Conservation (phyloP, 2,329 filamentous ascomycete genomes). For the Orbilia brochopaga region DNA sequence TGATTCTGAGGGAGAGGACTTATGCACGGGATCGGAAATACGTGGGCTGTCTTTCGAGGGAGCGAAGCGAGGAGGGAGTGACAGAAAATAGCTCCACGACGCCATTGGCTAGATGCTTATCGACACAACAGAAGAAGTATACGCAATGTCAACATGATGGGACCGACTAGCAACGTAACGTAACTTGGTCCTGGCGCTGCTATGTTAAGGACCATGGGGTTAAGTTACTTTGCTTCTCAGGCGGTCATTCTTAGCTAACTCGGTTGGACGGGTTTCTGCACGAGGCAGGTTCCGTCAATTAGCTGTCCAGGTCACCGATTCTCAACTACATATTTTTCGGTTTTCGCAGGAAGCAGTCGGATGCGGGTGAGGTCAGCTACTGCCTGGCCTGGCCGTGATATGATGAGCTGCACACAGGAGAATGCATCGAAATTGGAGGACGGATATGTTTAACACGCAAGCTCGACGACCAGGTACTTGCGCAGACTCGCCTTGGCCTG, state of each 20-base stretch:
- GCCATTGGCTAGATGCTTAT: constrained; percentile 2
- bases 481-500: neutral
- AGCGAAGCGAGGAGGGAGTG: constrained; percentile 14
- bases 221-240: neutral
- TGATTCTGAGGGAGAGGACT: constrained; percentile 36
- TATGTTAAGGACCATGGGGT: constrained; percentile 2
- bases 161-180: neutral
- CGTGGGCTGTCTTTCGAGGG: constrained; percentile 1
- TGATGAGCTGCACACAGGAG: neutral
- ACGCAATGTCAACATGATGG: neutral
- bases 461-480: neutral
- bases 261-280: constrained; percentile 31
- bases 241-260: constrained; percentile 32
- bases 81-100: neutral
- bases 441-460: neutral
- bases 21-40: constrained; percentile 41
- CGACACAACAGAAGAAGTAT: neutral
- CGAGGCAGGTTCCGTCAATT: constrained; percentile 18
- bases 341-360: constrained; percentile 48
- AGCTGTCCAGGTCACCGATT: constrained; percentile 20
- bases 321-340: constrained; percentile 49
- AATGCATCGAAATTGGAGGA: neutral
- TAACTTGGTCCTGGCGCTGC: neutral
- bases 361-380: constrained; percentile 51
- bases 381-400: constrained; percentile 2